These are phyloP conservation scores for Coprinopsis sp. DNA, from an alignment of 768 basidiomycete genomes.

Conservation along the genomic window DNA sequence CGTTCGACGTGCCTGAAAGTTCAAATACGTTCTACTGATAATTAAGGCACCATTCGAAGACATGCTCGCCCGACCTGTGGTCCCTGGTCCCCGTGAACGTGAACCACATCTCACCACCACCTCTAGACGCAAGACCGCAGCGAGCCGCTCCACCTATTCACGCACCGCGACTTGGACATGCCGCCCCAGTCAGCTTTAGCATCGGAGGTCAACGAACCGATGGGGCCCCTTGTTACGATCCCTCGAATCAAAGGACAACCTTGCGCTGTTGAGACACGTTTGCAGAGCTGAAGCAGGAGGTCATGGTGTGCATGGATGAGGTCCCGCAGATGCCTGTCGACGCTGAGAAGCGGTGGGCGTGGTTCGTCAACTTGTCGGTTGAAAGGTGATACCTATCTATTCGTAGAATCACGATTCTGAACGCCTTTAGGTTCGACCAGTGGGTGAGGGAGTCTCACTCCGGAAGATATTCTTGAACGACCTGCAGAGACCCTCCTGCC, in stretches of 20 bases:
- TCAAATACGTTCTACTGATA: too few relatives aligned
- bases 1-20: too few relatives aligned
- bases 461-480: conserved; percentile 7
- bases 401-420: not conserved
- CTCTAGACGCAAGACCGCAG: too few relatives aligned
- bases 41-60: too few relatives aligned
- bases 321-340: conserved; percentile 16
- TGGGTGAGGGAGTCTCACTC: conserved; percentile 19
- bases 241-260: conserved; percentile 28
- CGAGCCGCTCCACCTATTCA: too few relatives aligned
- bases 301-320: conserved; percentile 13
- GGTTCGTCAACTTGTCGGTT: conserved; percentile 33
- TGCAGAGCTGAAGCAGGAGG: conserved; percentile 20
- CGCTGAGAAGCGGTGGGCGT: conserved; percentile 27
- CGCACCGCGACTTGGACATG: conserved; percentile 20
- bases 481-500: conserved; percentile 25
- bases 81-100: too few relatives aligned
- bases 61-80: too few relatives aligned
- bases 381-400: conserved; percentile 25
- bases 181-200: conserved; percentile 23
- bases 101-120: too few relatives aligned
- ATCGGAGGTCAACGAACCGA: conserved; percentile 21
- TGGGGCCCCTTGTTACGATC: conserved; percentile 23
- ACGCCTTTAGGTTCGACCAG: conserved; percentile 24
- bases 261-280: conserved; percentile 30